These are phyloP conservation scores for Nothopassalora personata DNA, from an alignment of 2,329 filamentous ascomycete genomes.

Conservation along the genomic window DNA sequence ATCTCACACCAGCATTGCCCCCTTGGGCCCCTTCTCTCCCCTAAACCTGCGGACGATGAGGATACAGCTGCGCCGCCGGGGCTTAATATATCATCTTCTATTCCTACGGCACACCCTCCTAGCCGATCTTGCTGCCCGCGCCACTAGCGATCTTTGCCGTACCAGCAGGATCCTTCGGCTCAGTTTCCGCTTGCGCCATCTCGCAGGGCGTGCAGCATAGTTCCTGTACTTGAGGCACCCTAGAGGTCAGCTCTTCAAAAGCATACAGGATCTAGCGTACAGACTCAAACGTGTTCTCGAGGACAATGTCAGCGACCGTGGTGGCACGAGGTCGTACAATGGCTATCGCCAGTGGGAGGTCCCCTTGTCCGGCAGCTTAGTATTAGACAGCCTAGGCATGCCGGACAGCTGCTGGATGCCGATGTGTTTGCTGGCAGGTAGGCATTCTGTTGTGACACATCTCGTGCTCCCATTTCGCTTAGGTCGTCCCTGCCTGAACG, in stretches of 20 bases:
- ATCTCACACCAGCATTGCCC: too few relatives aligned
- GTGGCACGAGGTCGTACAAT: background rate
- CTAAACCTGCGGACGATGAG: background rate
- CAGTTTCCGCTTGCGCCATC: slow-evolving; percentile 20
- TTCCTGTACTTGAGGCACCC: background rate
- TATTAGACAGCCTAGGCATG: background rate
- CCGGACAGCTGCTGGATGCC: too few relatives aligned
- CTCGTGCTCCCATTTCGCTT: background rate
- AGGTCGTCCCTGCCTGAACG: background rate
- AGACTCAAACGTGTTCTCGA: too few relatives aligned
- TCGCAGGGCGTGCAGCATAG: slow-evolving; percentile 11
- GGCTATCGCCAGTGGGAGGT: background rate
- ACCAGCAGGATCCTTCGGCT: slow-evolving; percentile 18
- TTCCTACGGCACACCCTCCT: background rate
- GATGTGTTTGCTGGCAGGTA: too few relatives aligned
- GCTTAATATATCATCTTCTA: background rate
- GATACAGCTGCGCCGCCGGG: background rate
- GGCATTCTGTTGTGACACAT: too few relatives aligned
- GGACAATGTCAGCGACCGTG: background rate
- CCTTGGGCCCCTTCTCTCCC: too few relatives aligned
- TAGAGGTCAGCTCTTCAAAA: background rate
- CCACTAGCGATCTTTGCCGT: background rate
- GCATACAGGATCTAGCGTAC: background rate
- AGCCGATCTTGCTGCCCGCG: background rate
- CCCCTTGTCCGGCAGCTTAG: background rate